phyloP scores from a whole-genome alignment of 164 flowering plant species.

The Houttuynia cordata region DNA sequence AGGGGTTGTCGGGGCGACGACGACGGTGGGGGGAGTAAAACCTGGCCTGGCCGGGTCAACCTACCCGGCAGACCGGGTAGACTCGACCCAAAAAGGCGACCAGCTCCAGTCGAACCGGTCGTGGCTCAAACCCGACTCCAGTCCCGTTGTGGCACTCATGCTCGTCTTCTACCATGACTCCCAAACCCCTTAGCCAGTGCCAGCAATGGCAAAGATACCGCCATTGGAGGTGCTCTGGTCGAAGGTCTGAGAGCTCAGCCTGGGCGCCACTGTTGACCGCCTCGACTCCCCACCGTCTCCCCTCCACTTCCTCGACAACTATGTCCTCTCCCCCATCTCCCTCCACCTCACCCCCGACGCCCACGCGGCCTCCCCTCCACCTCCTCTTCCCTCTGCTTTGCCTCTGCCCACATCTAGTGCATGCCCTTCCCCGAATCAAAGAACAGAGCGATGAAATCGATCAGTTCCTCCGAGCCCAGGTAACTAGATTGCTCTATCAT shows the following conservation, averaged over 20 bases:
- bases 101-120: too few species aligned
- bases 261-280: slow-evolving; percentile 44
- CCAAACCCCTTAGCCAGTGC: background rate
- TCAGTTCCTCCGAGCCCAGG: too few species aligned
- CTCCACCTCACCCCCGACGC: slow-evolving; percentile 51
- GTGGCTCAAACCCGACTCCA: too few species aligned
- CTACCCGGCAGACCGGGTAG: too few species aligned
- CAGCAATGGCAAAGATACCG: background rate
- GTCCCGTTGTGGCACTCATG: too few species aligned
- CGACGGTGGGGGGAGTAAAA: too few species aligned
- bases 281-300: slow-evolving; percentile 57
- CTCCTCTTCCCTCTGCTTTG: slow-evolving; percentile 45
- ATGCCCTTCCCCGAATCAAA: slow-evolving; percentile 36
- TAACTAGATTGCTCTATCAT: too few species aligned
- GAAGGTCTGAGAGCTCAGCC: slow-evolving; percentile 71
- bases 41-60: too few species aligned
- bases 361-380: slow-evolving; percentile 25
- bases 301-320: slow-evolving; percentile 58
- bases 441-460: too few species aligned
- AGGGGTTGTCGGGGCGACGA: too few species aligned
- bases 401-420: slow-evolving; percentile 51
- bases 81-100: too few species aligned
- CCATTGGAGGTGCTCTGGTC: slow-evolving; percentile 33
- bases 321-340: slow-evolving; percentile 37
- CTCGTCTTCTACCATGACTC: too few species aligned